Evolutionary conservation across 164 flowering plant species (phyloP).

Genomic region (Sextonia rubra): DNA sequence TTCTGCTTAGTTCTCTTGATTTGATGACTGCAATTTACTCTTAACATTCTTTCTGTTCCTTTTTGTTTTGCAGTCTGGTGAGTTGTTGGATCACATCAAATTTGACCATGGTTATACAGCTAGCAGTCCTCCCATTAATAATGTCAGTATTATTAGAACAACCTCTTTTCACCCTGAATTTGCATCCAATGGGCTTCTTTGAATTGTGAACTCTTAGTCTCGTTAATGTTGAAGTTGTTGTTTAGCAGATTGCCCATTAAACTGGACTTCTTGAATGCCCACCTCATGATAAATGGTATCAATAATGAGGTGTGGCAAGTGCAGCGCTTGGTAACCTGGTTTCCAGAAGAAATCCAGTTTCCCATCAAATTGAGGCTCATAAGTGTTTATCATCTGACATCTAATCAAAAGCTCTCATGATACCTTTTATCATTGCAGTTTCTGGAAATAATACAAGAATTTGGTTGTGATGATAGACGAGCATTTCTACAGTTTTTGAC

Average conservation of each 20-base stretch:
- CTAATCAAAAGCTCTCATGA: background rate
- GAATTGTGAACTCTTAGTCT: background rate
- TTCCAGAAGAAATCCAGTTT: background rate
- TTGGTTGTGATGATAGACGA: conserved; percentile 48
- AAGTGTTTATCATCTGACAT: background rate
- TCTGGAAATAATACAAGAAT: conserved; percentile 60
- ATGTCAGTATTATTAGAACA: conserved; percentile 38
- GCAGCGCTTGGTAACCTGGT: background rate
- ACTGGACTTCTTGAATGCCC: background rate
- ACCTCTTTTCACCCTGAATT: background rate
- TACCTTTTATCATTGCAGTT: conserved; percentile 42
- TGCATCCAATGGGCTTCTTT: background rate
- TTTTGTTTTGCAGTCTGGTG: conserved; percentile 38
- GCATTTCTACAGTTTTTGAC: conserved; percentile 94
- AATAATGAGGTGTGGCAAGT: background rate
- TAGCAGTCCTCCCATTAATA: conserved; percentile 67
- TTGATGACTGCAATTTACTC: background rate
- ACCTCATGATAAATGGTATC: background rate
- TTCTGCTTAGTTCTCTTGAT: conserved; percentile 1
- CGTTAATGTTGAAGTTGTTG: background rate
- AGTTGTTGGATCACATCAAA: conserved; percentile 71
- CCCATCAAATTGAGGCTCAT: background rate
- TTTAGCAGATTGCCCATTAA: background rate
- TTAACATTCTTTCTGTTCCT: background rate
- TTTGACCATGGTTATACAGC: conserved; percentile 97